A percentile compares a stretch with the other conserved stretches of the same genome.
phyloP scores from a whole-genome alignment of 441 rosid genomes.

The Croton setiger region DNA sequence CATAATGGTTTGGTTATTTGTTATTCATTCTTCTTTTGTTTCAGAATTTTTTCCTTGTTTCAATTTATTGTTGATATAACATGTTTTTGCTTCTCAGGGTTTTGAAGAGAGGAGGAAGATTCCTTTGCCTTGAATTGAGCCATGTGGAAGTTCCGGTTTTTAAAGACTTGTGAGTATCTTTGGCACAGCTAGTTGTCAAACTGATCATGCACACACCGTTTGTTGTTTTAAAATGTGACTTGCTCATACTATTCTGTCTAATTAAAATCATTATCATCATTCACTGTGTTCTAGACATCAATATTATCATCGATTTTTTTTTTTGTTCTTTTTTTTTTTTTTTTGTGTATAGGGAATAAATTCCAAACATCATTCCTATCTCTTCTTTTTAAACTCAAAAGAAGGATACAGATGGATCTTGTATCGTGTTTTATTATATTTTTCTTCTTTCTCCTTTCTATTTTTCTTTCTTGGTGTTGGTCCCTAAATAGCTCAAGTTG shows the following conservation, averaged over 20 bases:
- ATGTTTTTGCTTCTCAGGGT: conserved; percentile 48
- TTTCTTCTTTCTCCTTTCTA: background rate
- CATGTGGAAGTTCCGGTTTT: conserved; percentile 82
- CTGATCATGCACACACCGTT: background rate
- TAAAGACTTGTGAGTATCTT: conserved; percentile 74
- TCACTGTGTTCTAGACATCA: background rate
- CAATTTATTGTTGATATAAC: background rate
- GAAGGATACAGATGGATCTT: background rate
- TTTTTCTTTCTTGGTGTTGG: background rate
- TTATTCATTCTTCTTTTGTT: background rate
- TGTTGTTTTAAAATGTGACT: background rate
- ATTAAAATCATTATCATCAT: background rate
- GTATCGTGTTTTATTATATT: background rate
- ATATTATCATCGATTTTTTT: background rate
- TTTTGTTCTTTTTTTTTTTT: background rate
- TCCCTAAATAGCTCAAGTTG: background rate
- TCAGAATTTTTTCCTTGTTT: background rate
- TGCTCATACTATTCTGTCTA: background rate
- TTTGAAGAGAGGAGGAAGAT: conserved; percentile 86
- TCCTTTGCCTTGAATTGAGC: conserved; percentile 92
- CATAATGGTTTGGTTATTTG: background rate
- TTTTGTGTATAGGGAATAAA: background rate
- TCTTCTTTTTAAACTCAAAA: background rate
- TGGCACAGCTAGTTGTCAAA: background rate
- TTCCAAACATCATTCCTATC: background rate